Base-by-base conservation (phyloP, 2,329 filamentous ascomycete genomes). In the Penicillium capsulatum region DNA sequence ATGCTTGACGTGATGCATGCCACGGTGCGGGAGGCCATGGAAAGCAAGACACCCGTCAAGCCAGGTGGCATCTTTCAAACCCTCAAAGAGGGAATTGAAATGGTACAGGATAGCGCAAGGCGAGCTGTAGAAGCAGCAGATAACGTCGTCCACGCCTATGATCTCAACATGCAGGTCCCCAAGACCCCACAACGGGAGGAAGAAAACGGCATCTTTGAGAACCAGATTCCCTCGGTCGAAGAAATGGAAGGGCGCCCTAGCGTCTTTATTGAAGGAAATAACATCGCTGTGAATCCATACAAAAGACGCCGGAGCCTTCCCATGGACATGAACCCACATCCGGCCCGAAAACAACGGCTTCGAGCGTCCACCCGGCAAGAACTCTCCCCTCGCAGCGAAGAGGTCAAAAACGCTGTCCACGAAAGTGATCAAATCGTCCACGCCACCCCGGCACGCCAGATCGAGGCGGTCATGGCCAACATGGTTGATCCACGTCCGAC, bases 1-100 rank as follows among this genome's bases (percentile, higher is more conserved):
- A 86, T 86, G 82, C 66, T 86, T 30, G 83, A 86, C 63, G 80
- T 86, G 44, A 86, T 86, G 80, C 80, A 85, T 63, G 79, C 81
- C 3, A 84, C 80, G 2, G 79, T 86, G 2, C 73, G 82, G 42
- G 82, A 86, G 56, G 79, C 79, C 13, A 73, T 80, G 6, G 73
- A 77, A 45, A 71, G 68, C 26, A 72, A 77, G 44, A 62, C 65
- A 7, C 73, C 77, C 43, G 56, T 72, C 4, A 68, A 67, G 35
- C 65, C 77, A 3, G 71, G 74, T 19, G 64, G 69, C 42, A 70
- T 84, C 30, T 80, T 86, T 47, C 71, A 78, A 42, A 72, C 74
- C 16, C 67, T 86, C 36, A 82, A 79, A 58, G 76, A 78, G 44
- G 83, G 82, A 50, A 86, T 86, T 47, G 82, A 86, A 60, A 75